Percentiles rank a stretch among this genome's conserved stretches.
phyloP scores from a whole-genome alignment of 495 filamentous ascomycete species.

The Hypomontagnella submonticulosa region DNA sequence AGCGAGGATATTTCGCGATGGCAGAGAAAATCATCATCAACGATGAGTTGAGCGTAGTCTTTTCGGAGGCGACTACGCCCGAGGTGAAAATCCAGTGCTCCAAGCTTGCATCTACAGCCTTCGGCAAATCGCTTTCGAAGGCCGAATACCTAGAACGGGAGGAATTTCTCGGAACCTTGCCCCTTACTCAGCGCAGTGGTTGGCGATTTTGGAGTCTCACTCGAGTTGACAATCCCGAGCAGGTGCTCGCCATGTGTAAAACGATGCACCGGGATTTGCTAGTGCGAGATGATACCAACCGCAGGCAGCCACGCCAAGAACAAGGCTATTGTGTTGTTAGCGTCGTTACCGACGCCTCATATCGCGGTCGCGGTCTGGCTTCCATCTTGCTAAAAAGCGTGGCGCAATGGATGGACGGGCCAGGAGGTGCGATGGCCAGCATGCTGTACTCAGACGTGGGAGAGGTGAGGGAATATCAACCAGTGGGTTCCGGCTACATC shows the following conservation, averaged over 20 bases:
- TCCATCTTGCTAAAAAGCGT: slow-evolving; percentile 31
- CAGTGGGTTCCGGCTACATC: not conserved
- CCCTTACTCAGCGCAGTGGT: slow-evolving; percentile 16
- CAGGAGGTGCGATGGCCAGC: slow-evolving; percentile 34
- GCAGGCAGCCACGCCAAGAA: slow-evolving; percentile 4
- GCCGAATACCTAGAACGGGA: slow-evolving; percentile 26
- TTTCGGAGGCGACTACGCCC: slow-evolving; percentile 32
- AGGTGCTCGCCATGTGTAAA: slow-evolving; percentile 34
- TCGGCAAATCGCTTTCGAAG: slow-evolving; percentile 23
- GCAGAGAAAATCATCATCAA: slow-evolving; percentile 22
- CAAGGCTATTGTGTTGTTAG: slow-evolving; percentile 42
- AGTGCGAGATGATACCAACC: slow-evolving; percentile 10
- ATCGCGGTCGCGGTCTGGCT: slow-evolving; percentile 40
- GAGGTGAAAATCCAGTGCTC: slow-evolving; percentile 15
- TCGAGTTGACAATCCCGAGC: slow-evolving; percentile 14
- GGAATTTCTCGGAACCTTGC: slow-evolving; percentile 1
- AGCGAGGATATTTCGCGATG: slow-evolving; percentile 6
- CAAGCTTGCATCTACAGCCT: slow-evolving; percentile 33
- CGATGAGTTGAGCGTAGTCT: slow-evolving; percentile 9
- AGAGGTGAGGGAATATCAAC: slow-evolving; percentile 23
- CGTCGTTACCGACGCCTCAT: slow-evolving; percentile 31
- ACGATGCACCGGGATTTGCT: slow-evolving; percentile 39
- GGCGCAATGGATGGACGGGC: slow-evolving; percentile 43
- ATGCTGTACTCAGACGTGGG: slow-evolving; percentile 44
- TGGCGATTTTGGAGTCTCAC: slow-evolving; percentile 37